These are phyloP conservation scores for Backusella parvicylindrica DNA, from an alignment of 192 early-diverging fungal genomes.

Conservation along the genomic window DNA sequence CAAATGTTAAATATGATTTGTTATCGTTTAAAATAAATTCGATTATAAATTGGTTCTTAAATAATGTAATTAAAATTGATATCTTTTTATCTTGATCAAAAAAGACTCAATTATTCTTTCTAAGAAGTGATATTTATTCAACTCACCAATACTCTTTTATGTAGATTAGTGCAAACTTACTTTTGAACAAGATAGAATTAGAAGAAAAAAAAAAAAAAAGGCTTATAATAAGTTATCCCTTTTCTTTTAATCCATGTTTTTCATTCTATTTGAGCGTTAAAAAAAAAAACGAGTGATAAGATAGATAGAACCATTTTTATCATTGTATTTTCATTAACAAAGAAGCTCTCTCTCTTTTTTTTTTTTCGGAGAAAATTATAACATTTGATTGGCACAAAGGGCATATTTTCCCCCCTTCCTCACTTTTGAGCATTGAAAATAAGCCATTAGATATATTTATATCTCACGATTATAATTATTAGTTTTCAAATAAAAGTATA, in stretches of 20 bases:
- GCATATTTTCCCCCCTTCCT: neutral
- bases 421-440: neutral
- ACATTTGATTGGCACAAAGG: neutral
- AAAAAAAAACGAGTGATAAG: too few species aligned
- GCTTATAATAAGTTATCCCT: neutral
- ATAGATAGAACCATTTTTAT: neutral
- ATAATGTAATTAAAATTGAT: too few species aligned
- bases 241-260: neutral
- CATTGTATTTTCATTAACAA: neutral
- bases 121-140: neutral
- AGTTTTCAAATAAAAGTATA: too few species aligned
- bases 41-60: too few species aligned
- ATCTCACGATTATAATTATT: neutral
- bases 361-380: neutral
- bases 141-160: neutral
- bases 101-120: too few species aligned
- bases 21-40: too few species aligned
- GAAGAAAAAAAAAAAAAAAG: neutral
- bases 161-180: neutral
- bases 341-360: neutral
- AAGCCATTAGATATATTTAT: too few species aligned
- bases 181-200: neutral
- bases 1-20: too few species aligned
- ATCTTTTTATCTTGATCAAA: too few species aligned
- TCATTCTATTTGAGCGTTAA: neutral